Percentiles rank a stretch among this genome's conserved stretches.
Evolutionary conservation across 1,139 yeast genomes (phyloP).

Genomic region (Saccharomyces hybrid): DNA sequence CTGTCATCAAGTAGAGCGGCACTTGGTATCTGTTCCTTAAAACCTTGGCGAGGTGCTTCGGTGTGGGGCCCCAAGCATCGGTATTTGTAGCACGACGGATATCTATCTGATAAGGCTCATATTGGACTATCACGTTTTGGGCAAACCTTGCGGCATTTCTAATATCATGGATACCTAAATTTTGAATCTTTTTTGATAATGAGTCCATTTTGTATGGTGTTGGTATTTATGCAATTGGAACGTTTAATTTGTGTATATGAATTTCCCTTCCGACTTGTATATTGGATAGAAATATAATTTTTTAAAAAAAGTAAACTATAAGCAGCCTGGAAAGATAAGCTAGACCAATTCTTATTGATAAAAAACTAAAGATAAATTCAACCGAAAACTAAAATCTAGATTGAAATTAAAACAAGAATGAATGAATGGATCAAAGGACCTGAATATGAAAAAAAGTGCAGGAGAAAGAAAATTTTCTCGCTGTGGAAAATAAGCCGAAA

Average conservation of each 20-base stretch:
- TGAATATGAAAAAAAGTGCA: not conserved
- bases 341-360: not conserved
- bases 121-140: conserved; percentile 33
- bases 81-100: conserved; percentile 40
- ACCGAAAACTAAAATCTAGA: not conserved
- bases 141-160: conserved; percentile 34
- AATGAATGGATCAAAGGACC: not conserved
- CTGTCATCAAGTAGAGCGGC: conserved; percentile 30
- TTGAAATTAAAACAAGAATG: not conserved
- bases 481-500: not conserved
- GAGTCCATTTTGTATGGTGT: conserved; percentile 22
- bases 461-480: not conserved
- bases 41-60: conserved; percentile 34
- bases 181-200: conserved; percentile 30
- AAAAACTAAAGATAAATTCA: not conserved
- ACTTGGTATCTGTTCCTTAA: conserved; percentile 28
- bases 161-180: conserved; percentile 33
- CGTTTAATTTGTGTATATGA: not conserved
- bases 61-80: conserved; percentile 42
- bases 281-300: not conserved
- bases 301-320: not conserved
- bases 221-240: not conserved
- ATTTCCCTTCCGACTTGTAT: not conserved
- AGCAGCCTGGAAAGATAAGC: not conserved
- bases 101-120: conserved; percentile 33